phyloP scores from a whole-genome alignment of 306 rosid genomes.

The Castanea sativa region DNA sequence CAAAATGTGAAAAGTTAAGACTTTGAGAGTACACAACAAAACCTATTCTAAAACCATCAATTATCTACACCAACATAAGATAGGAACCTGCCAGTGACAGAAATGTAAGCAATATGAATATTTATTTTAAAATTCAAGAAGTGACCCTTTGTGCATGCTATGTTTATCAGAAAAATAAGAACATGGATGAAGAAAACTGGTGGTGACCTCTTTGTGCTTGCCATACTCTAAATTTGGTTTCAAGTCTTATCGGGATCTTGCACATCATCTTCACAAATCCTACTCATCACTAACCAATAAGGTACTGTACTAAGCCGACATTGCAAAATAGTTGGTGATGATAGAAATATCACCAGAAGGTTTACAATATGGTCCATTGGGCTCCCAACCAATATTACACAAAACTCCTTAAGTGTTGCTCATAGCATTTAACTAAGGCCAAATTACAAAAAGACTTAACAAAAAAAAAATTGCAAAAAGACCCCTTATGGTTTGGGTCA shows the following conservation, averaged over 20 bases:
- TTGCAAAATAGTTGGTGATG: background rate
- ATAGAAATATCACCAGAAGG: background rate
- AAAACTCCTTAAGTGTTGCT: background rate
- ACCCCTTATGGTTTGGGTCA: too few species aligned
- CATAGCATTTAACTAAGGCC: background rate
- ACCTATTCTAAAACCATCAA: too few species aligned
- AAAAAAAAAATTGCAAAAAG: too few species aligned
- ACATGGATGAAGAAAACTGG: background rate
- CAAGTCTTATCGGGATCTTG: background rate
- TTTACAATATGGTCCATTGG: background rate
- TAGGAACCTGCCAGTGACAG: conserved; percentile 57
- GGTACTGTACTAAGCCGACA: background rate
- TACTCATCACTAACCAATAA: background rate
- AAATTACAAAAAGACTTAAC: too few species aligned
- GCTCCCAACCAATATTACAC: background rate
- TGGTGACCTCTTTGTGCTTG: background rate
- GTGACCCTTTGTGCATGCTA: background rate
- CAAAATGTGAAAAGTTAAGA: too few species aligned
- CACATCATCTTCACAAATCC: background rate
- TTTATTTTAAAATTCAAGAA: background rate
- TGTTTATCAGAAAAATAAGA: background rate
- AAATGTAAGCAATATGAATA: conserved; percentile 9
- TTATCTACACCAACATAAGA: conserved; percentile 62
- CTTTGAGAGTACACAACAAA: too few species aligned
- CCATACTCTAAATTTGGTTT: background rate